These are phyloP conservation scores for Apophysomyces ossiformis DNA, from an alignment of 371 early-diverging fungal species.

Conservation along the genomic window DNA sequence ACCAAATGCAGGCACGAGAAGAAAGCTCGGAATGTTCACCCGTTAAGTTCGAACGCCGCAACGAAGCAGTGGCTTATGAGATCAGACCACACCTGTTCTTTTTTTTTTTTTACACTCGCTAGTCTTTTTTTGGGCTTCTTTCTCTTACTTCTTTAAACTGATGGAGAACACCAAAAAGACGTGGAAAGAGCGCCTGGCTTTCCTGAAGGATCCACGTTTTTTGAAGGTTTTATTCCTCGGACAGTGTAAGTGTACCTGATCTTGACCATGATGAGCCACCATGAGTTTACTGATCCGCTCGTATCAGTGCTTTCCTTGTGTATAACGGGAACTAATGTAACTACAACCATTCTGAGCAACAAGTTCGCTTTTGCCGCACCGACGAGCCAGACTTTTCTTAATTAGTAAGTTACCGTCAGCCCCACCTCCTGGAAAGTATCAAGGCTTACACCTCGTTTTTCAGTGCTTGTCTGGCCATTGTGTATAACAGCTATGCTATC, in stretches of 20 bases:
- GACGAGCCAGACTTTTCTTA: constrained; percentile 73
- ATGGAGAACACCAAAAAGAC: constrained; percentile 2
- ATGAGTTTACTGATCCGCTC: background rate
- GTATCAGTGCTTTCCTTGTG: constrained; percentile 63
- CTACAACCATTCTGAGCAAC: constrained; percentile 58
- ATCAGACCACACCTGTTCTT: background rate
- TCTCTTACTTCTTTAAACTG: background rate
- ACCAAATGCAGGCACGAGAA: no score
- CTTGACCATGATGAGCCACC: background rate
- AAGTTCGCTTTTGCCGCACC: constrained; percentile 54
- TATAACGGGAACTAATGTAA: constrained; percentile 70
- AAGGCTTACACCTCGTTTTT: background rate
- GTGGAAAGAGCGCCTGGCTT: constrained; percentile 30
- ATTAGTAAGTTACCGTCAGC: constrained; percentile 46
- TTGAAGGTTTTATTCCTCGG: constrained; percentile 35
- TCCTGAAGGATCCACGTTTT: constrained; percentile 31
- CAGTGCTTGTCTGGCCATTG: constrained; percentile 59
- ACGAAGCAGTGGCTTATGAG: background rate
- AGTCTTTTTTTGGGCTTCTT: background rate
- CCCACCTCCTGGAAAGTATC: background rate
- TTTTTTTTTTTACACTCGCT: background rate
- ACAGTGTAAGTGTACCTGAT: constrained; percentile 27
- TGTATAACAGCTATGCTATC: constrained; percentile 65
- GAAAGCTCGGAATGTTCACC: no score
- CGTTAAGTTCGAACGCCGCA: no score